Evolutionary conservation across 768 basidiomycete species (phyloP), one percentile per base, ranked within the genome.

Genomic region (Lactarius tabidus): DNA sequence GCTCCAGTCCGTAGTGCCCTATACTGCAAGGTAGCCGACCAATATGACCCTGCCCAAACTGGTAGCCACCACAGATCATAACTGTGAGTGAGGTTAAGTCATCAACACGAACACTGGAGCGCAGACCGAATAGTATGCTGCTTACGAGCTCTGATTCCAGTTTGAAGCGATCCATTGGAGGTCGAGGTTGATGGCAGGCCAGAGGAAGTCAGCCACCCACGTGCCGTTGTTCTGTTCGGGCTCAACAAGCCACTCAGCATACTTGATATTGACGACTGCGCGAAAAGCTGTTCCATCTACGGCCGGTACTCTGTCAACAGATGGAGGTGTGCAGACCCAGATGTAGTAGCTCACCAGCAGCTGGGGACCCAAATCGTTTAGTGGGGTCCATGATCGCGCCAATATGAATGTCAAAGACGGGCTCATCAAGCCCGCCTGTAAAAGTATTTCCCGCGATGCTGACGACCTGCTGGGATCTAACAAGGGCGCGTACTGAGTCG

Each of bases 121-220:
- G 41, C 1, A 20, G 6, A 31, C 14, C 6, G 31, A 17, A 7
- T n/a, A 36, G 38, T 18, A 41, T 20, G 41, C 20, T 18, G 18
- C 62, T 57, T 54, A 66, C 65, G 65, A 66, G 57, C 62, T 66
- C 61, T 58, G 10, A 29, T 63, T 63, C 65, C 65, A 66, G 23
- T 62, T 36, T 26, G 26, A 29, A 7, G 65, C 39, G 20, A 66
- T 41, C 61, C 55, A 62, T 52, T 66, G 61, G n/a, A 66, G 61
- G 14, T 63, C 65, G 48, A 63, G 64, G 31, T 65, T 60, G 15
- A 65, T 61, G 8, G 59, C 52, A 9, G 63, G 58, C 63, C 63
- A 64, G 29, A 64, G 52, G 39, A 53, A 53, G 20, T 43, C 20
- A 9, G 20, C 41, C 6, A 43, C 41, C 38, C 18, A n/a, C 7